Percentiles rank a stretch among this genome's conserved stretches.
These are phyloP conservation scores for Aquilaria agallochum DNA, from an alignment of 441 rosid species.

Conservation along the genomic window DNA sequence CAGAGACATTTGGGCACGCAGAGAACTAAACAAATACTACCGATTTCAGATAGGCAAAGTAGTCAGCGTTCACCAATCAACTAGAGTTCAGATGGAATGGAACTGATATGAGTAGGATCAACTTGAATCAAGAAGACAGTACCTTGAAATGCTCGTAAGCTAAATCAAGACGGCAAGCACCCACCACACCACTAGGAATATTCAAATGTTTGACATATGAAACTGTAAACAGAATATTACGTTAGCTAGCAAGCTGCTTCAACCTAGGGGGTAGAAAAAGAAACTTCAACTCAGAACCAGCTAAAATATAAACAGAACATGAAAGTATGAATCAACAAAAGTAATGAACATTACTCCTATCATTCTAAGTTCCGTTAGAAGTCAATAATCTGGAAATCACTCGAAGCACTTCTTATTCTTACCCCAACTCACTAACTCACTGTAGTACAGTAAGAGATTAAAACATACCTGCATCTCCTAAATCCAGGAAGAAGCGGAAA, in stretches of 20 bases:
- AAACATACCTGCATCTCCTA: slow-evolving; percentile 86
- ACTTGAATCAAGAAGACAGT: slow-evolving; percentile 18
- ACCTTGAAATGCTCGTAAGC: slow-evolving; percentile 99
- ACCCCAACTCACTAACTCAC: slow-evolving; percentile 16
- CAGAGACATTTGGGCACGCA: neutral
- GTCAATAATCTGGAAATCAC: too few relatives aligned
- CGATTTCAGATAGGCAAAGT: neutral
- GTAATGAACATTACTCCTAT: too few relatives aligned
- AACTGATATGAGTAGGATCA: slow-evolving; percentile 1
- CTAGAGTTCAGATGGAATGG: neutral
- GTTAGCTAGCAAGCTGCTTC: slow-evolving; percentile 15
- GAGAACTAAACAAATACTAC: neutral
- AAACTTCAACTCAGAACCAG: slow-evolving; percentile 1
- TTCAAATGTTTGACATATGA: slow-evolving; percentile 81
- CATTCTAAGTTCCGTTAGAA: too few relatives aligned
- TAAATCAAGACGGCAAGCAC: slow-evolving; percentile 94
- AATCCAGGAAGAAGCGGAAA: slow-evolving; percentile 91
- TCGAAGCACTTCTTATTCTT: neutral
- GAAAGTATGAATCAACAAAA: neutral
- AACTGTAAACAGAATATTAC: slow-evolving; percentile 36
- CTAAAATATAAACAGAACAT: neutral
- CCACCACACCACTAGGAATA: slow-evolving; percentile 95
- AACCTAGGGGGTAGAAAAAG: slow-evolving; percentile 6
- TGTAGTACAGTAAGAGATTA: neutral
- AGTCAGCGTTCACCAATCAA: neutral